phyloP scores from a whole-genome alignment of 2,329 filamentous ascomycete genomes.

The Colletotrichum australisinense region DNA sequence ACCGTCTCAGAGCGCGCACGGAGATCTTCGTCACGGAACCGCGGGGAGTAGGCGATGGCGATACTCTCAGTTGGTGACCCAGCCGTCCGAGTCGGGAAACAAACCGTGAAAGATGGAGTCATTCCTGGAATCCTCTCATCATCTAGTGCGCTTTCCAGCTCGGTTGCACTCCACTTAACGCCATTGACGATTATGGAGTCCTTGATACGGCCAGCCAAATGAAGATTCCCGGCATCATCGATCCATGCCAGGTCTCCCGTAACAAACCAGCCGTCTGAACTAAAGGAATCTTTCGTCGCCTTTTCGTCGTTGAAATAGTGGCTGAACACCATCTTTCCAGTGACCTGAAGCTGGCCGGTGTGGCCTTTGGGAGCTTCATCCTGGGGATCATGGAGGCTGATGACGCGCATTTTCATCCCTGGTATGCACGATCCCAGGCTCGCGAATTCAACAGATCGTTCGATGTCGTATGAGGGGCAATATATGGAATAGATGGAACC shows the following conservation, averaged over 20 bases:
- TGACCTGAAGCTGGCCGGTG: slow-evolving; percentile 70
- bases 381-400: slow-evolving; percentile 25
- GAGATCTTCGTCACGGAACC: slow-evolving; percentile 40
- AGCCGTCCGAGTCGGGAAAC: slow-evolving; percentile 49
- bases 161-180: slow-evolving; percentile 51
- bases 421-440: slow-evolving; percentile 51
- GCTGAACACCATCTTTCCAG: slow-evolving; percentile 70
- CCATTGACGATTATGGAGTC: slow-evolving; percentile 61
- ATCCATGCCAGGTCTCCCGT: slow-evolving; percentile 52
- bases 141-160: slow-evolving; percentile 53
- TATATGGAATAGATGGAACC: slow-evolving; percentile 55
- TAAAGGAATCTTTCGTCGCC: slow-evolving; percentile 68
- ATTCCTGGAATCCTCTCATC: slow-evolving; percentile 42
- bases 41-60: slow-evolving; percentile 51
- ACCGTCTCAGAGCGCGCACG: slow-evolving; percentile 39
- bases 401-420: slow-evolving; percentile 53
- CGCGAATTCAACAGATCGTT: slow-evolving; percentile 43
- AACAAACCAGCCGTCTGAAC: slow-evolving; percentile 57
- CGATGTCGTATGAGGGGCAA: slow-evolving; percentile 54
- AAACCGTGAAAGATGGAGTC: slow-evolving; percentile 45
- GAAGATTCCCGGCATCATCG: slow-evolving; percentile 48
- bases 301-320: slow-evolving; percentile 70
- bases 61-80: slow-evolving; percentile 49
- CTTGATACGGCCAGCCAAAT: slow-evolving; percentile 51
- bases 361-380: slow-evolving; percentile 37